These are phyloP conservation scores for Abrus precatorius DNA, from an alignment of 306 rosid genomes.

Conservation along the genomic window DNA sequence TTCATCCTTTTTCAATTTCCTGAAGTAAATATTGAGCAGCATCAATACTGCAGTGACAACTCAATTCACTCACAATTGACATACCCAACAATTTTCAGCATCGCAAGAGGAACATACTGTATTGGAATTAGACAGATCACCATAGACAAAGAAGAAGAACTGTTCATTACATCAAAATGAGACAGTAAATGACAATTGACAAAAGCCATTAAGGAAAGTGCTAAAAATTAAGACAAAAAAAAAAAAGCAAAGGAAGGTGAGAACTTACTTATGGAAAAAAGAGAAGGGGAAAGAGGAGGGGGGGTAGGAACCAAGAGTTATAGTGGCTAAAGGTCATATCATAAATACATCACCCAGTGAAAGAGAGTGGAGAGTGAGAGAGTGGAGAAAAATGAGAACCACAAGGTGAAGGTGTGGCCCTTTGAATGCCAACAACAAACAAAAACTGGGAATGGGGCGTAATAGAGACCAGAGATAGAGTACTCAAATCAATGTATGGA, in stretches of 20 bases:
- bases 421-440: conserved; percentile 59
- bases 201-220: neutral
- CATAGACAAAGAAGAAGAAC: neutral
- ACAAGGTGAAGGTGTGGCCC: conserved; percentile 72
- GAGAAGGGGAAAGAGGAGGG: conserved; percentile 6
- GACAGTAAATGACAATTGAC: neutral
- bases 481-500: neutral
- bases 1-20: conserved; percentile 16
- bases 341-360: neutral
- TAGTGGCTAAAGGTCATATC: neutral
- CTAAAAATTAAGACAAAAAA: neutral
- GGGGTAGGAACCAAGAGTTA: neutral
- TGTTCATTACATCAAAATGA: neutral
- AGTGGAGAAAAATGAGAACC: conserved; percentile 54
- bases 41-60: conserved; percentile 1
- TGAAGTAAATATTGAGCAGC: conserved; percentile 7
- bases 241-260: neutral
- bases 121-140: conserved; percentile 14
- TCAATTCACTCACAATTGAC: conserved; percentile 14
- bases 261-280: conserved; percentile 48
- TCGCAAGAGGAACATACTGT: conserved; percentile 8
- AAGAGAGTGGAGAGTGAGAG: conserved; percentile 3
- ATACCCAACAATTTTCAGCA: conserved; percentile 25
- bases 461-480: conserved; percentile 10
- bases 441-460: conserved; percentile 18